Conservation (phyloP, 148 eudicot genomes). For the Fagopyrum homotropicum region DNA sequence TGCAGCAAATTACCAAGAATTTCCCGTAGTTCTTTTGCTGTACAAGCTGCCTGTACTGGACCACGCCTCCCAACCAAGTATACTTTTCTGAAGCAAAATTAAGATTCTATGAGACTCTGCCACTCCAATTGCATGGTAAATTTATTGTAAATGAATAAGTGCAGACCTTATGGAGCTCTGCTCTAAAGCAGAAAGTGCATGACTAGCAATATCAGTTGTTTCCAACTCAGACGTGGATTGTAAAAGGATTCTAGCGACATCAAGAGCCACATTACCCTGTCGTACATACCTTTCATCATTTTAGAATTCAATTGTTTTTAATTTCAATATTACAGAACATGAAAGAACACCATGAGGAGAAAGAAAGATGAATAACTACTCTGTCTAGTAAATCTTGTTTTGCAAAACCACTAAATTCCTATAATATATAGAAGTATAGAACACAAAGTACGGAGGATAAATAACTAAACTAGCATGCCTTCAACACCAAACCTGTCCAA, state of each 20-base stretch:
- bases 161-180: slow-evolving; percentile 76
- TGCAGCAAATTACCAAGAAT: slow-evolving; percentile 50
- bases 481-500: slow-evolving; percentile 69
- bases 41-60: slow-evolving; percentile 97
- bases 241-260: slow-evolving; percentile 83
- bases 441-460: not conserved
- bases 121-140: not conserved
- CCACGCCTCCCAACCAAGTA: slow-evolving; percentile 98
- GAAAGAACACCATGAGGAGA: not conserved
- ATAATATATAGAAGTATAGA: not conserved
- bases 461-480: not conserved
- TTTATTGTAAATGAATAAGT: slow-evolving; percentile 2
- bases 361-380: not conserved
- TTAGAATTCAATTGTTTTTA: not conserved
- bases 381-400: not conserved
- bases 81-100: slow-evolving; percentile 54
- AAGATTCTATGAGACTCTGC: not conserved
- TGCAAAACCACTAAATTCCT: not conserved
- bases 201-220: slow-evolving; percentile 76
- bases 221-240: slow-evolving; percentile 62
- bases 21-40: slow-evolving; percentile 96
- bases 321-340: not conserved
- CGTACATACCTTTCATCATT: not conserved
- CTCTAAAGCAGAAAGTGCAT: slow-evolving; percentile 65
- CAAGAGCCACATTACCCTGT: slow-evolving; percentile 98